phyloP scores from a whole-genome alignment of 2,329 filamentous ascomycete species.

The Helminthosporium solani region DNA sequence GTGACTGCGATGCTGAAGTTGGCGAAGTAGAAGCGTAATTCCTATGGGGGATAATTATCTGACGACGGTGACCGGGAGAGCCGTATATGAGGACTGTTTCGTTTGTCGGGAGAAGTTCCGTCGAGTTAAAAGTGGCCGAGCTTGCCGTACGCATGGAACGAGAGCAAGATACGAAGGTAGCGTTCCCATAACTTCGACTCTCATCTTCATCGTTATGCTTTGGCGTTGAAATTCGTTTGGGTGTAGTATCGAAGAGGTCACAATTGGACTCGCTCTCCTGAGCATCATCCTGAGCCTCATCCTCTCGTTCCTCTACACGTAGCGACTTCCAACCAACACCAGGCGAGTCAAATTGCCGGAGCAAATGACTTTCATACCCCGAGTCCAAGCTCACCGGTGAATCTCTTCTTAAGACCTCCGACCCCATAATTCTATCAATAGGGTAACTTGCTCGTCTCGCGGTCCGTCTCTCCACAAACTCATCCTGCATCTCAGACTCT shows the following conservation, averaged over 20 bases:
- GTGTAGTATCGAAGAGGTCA: neutral
- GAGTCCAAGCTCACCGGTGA: neutral
- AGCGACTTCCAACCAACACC: no score
- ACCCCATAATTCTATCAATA: neutral
- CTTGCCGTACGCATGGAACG: neutral
- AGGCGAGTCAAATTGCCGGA: no score
- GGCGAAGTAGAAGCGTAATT: no score
- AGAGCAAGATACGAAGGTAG: neutral
- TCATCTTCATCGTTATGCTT: neutral
- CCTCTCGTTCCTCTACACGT: no score
- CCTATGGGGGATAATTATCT: neutral
- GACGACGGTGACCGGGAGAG: neutral
- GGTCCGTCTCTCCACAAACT: neutral
- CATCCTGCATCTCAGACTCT: neutral
- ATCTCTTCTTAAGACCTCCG: neutral
- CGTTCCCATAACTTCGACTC: neutral
- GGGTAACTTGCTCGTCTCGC: neutral
- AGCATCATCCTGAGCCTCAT: no score
- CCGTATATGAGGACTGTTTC: slow-evolving; percentile 1
- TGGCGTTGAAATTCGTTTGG: neutral
- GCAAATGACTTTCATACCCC: neutral
- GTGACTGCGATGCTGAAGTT: no score
- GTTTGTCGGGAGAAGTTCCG: neutral
- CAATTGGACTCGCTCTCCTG: neutral
- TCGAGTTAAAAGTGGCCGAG: neutral